These are phyloP conservation scores for Cicer yamashitae DNA, from an alignment of 306 rosid genomes.

Conservation along the genomic window DNA sequence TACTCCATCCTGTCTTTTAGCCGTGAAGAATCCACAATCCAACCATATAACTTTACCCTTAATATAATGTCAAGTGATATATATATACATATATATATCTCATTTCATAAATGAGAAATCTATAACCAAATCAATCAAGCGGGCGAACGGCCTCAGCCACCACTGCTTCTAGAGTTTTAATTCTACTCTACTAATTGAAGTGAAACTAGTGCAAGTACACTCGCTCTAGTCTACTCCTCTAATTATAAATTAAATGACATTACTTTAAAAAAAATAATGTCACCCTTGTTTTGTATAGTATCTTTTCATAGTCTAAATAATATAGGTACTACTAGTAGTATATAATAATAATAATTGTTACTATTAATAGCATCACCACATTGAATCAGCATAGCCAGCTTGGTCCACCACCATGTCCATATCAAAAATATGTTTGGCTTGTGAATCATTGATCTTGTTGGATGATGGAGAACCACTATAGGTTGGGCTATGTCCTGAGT, in stretches of 20 bases:
- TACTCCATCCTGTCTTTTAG: conserved; percentile 26
- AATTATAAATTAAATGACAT: neutral
- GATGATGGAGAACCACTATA: conserved; percentile 66
- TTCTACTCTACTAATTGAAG: conserved; percentile 24
- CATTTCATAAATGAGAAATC: conserved; percentile 35
- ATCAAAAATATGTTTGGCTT: conserved; percentile 42
- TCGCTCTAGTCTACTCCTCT: too few relatives aligned
- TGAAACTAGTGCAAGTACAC: too few relatives aligned
- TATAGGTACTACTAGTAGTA: conserved; percentile 7
- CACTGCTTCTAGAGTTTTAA: conserved; percentile 32
- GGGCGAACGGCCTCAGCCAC: conserved; percentile 72
- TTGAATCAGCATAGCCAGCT: conserved; percentile 58
- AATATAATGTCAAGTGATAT: conserved; percentile 31
- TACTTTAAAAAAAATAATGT: conserved; percentile 37
- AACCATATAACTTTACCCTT: conserved; percentile 39
- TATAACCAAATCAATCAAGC: conserved; percentile 48
- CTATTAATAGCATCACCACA: conserved; percentile 57
- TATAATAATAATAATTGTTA: neutral
- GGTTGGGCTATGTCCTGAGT: conserved; percentile 45
- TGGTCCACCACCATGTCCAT: conserved; percentile 60
- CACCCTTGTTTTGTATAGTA: conserved; percentile 18
- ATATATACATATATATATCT: conserved; percentile 45
- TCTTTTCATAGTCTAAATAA: conserved; percentile 14
- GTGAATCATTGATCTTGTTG: conserved; percentile 58
- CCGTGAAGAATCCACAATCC: conserved; percentile 37